Percentiles rank a stretch among this genome's conserved stretches.
These are phyloP conservation scores for Dothideomycetidae sp. DNA, from an alignment of 2,329 filamentous ascomycete genomes.

Conservation along the genomic window DNA sequence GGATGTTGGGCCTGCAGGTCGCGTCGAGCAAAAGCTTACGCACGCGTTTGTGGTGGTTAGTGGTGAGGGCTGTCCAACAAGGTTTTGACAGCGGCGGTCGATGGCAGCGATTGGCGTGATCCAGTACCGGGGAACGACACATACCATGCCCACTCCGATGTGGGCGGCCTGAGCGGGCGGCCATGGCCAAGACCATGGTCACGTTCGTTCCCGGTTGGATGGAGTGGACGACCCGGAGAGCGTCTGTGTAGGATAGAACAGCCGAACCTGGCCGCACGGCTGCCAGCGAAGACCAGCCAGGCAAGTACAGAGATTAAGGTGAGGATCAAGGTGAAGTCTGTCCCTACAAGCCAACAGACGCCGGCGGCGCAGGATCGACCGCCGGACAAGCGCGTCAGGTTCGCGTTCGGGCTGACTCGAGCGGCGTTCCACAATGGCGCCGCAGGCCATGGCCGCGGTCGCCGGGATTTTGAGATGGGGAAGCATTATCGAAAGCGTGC, in stretches of 20 bases:
- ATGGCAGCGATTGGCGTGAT: not conserved
- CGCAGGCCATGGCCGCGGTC: no score
- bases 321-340: no score
- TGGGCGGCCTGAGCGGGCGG: not conserved
- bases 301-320: no score
- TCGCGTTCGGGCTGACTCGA: not conserved
- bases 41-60: not conserved
- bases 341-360: no score
- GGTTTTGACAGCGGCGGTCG: not conserved
- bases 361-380: not conserved
- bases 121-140: not conserved
- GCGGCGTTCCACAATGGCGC: no score
- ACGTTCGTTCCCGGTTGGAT: no score
- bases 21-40: not conserved
- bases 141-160: not conserved
- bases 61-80: not conserved
- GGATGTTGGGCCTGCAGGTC: not conserved
- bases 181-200: no score
- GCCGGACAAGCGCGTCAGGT: not conserved
- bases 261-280: no score
- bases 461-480: no score
- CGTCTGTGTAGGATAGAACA: no score
- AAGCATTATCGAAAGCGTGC: no score
- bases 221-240: not conserved
- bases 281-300: no score